A percentile compares a stretch with the other conserved stretches of the same genome.
Conservation (phyloP, 164 flowering plant genomes). For the Euptelea pleiosperma region DNA sequence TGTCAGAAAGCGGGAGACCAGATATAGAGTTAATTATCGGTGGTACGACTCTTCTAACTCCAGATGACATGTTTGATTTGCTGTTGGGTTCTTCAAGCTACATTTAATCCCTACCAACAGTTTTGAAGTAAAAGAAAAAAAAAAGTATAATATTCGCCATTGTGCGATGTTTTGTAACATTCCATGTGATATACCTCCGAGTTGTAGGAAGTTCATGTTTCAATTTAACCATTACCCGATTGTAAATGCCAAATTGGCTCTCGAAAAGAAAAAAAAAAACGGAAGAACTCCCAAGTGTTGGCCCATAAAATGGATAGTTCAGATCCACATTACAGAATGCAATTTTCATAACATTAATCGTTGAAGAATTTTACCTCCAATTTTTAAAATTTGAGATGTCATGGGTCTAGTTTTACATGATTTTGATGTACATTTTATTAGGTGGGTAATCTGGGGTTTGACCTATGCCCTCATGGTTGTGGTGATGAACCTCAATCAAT, state of each 20-base stretch:
- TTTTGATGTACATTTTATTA: too few species aligned
- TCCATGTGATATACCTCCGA: background rate
- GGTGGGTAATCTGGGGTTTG: too few species aligned
- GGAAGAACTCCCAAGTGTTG: too few species aligned
- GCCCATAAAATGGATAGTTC: too few species aligned
- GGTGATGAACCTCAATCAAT: too few species aligned
- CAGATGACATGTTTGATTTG: conserved; percentile 76
- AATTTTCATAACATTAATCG: too few species aligned
- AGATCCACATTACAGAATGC: too few species aligned
- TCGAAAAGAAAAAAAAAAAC: background rate
- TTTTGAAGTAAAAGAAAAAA: background rate
- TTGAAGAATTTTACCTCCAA: too few species aligned
- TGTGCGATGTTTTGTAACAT: background rate
- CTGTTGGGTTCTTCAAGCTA: conserved; percentile 65
- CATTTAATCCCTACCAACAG: conserved; percentile 15
- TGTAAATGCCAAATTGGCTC: background rate
- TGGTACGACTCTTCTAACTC: conserved; percentile 86
- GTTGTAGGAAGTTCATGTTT: conserved; percentile 1
- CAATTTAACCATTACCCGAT: background rate
- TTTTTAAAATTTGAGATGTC: too few species aligned
- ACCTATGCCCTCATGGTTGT: too few species aligned
- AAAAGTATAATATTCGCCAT: background rate
- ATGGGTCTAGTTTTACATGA: too few species aligned
- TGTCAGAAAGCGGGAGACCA: conserved; percentile 72
- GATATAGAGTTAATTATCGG: conserved; percentile 73